phyloP scores from a whole-genome alignment of 192 early-diverging fungal genomes.

The Podila clonocystis region DNA sequence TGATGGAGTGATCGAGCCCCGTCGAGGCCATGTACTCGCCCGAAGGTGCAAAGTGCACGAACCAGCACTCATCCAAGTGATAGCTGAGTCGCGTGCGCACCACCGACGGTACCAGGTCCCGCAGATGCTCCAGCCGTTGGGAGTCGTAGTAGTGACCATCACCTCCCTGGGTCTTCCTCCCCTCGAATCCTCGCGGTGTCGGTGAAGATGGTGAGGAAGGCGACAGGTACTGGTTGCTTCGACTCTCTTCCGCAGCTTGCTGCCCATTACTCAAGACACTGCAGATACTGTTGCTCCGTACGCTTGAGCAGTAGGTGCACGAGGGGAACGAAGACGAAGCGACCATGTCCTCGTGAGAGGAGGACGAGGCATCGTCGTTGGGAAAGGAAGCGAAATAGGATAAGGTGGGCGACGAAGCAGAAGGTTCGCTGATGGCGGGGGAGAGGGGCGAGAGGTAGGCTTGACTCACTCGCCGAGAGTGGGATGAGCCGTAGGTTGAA shows the following conservation, averaged over 20 bases:
- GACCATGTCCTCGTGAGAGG: background rate
- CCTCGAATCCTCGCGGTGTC: background rate
- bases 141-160: background rate
- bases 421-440: background rate
- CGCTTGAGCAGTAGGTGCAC: slow-evolving; percentile 24
- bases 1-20: slow-evolving; percentile 16
- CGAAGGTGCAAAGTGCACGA: slow-evolving; percentile 40
- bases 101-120: slow-evolving; percentile 9
- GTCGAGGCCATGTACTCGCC: slow-evolving; percentile 30
- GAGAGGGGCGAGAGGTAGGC: slow-evolving; percentile 3
- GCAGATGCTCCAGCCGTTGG: slow-evolving; percentile 7
- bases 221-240: background rate
- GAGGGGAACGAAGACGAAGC: slow-evolving; percentile 4
- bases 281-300: slow-evolving; percentile 8
- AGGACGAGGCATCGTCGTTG: background rate
- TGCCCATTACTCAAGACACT: slow-evolving; percentile 6
- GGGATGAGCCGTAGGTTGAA: background rate
- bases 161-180: background rate
- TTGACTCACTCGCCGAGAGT: background rate
- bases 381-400: background rate
- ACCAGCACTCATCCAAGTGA: slow-evolving; percentile 43
- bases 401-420: background rate
- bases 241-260: background rate
- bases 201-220: background rate
- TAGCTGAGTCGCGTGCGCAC: slow-evolving; percentile 25